Evolutionary conservation across 78 protist species (phyloP).

Genomic region (Speleostelium caveatum): DNA sequence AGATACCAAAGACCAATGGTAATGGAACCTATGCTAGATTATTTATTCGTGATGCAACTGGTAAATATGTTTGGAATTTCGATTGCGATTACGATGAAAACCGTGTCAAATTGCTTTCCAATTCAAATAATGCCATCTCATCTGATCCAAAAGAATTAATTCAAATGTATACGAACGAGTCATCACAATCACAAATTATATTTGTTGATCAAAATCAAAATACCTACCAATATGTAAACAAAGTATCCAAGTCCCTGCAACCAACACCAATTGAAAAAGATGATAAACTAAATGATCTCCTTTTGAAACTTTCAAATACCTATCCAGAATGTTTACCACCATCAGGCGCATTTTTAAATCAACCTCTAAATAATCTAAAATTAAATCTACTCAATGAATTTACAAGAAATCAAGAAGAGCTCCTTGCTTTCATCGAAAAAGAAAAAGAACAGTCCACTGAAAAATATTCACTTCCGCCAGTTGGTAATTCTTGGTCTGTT

Average conservation of each 20-base stretch:
- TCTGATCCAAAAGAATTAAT: too few relatives aligned
- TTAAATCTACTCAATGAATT: slow-evolving; percentile 14
- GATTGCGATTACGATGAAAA: slow-evolving; percentile 45
- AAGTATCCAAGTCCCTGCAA: not conserved
- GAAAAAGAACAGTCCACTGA: not conserved
- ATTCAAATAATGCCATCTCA: too few relatives aligned
- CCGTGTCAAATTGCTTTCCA: not conserved
- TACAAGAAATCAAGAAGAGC: slow-evolving; percentile 15
- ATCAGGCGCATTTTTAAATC: slow-evolving; percentile 13
- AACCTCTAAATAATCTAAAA: slow-evolving; percentile 20
- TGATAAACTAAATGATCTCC: slow-evolving; percentile 31
- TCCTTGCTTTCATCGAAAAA: slow-evolving; percentile 13
- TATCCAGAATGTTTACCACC: slow-evolving; percentile 47
- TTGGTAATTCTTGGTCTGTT: slow-evolving; percentile 6
- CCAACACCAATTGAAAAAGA: slow-evolving; percentile 1
- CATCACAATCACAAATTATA: too few relatives aligned
- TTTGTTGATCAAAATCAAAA: not conserved
- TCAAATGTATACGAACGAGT: too few relatives aligned
- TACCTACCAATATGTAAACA: slow-evolving; percentile 27
- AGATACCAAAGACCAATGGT: slow-evolving; percentile 41
- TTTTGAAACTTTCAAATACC: not conserved
- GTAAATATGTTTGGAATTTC: slow-evolving; percentile 70
- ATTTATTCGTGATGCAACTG: slow-evolving; percentile 76
- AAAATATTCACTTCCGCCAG: slow-evolving; percentile 2
- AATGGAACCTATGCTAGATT: slow-evolving; percentile 42